Evolutionary conservation across 1,284 basidiomycete species (phyloP).

Genomic region (Rhodotorula sp.): DNA sequence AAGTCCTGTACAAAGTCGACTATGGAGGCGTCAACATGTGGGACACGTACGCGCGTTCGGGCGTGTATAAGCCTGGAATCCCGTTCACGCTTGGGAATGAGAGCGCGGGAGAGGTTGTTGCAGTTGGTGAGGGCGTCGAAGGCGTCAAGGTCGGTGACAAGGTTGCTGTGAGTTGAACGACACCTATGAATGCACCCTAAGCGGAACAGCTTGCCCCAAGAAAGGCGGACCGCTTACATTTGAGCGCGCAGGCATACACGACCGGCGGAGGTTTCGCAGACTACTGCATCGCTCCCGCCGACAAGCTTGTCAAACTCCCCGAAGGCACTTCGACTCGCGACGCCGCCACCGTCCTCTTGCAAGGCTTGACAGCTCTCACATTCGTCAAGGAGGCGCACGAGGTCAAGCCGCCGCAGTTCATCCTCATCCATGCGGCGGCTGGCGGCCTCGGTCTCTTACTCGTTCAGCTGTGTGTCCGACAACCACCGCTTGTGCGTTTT

Average conservation of each 20-base stretch:
- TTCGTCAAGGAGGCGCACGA: constrained; percentile 80
- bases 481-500: too few species aligned
- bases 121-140: constrained; percentile 58
- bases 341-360: constrained; percentile 67
- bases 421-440: constrained; percentile 77
- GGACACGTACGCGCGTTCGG: constrained; percentile 45
- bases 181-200: too few species aligned
- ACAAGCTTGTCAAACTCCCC: constrained; percentile 55
- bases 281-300: constrained; percentile 68
- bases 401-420: constrained; percentile 61
- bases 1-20: constrained; percentile 76
- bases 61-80: constrained; percentile 57
- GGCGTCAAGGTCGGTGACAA: constrained; percentile 60
- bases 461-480: constrained; percentile 51
- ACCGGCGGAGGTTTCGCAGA: constrained; percentile 66
- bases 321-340: constrained; percentile 58
- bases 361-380: constrained; percentile 76
- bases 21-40: constrained; percentile 48
- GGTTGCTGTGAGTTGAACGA: constrained; percentile 48
- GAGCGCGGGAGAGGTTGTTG: constrained; percentile 68
- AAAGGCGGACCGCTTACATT: background rate
- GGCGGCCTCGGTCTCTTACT: constrained; percentile 63
- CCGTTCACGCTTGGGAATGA: constrained; percentile 79
- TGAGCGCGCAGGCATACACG: constrained; percentile 49
- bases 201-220: too few species aligned